Evolutionary conservation across 2,329 filamentous ascomycete genomes (phyloP).

Genomic region (Zopfia rhizophila): DNA sequence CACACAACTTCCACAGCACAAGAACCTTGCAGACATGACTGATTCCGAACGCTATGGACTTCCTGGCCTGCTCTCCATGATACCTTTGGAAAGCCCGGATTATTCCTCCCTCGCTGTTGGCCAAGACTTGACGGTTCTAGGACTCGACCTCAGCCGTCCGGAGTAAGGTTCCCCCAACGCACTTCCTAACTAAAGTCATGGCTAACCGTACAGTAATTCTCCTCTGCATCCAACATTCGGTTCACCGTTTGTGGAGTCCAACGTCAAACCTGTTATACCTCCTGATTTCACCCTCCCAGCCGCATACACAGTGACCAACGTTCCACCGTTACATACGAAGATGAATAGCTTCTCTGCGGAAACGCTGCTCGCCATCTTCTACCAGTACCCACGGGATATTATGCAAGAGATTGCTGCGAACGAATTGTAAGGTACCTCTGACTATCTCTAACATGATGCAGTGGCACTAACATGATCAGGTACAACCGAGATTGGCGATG

Average conservation of each 20-base stretch:
- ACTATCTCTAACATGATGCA: constrained; percentile 2
- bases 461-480: constrained; percentile 20
- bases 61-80: constrained; percentile 67
- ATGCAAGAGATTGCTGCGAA: constrained; percentile 73
- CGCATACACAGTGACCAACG: constrained; percentile 74
- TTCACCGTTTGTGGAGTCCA: constrained; percentile 69
- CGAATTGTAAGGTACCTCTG: constrained; percentile 60
- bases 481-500: constrained; percentile 64
- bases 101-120: constrained; percentile 65
- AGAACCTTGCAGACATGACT: constrained; percentile 66
- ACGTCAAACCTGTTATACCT: constrained; percentile 66
- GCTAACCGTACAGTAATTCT: constrained; percentile 52
- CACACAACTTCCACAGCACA: constrained; percentile 49
- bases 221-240: constrained; percentile 72
- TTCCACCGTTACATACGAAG: constrained; percentile 68
- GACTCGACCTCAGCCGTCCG: constrained; percentile 70
- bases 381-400: constrained; percentile 72
- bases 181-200: neutral
- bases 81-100: constrained; percentile 64
- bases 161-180: constrained; percentile 58
- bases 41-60: constrained; percentile 70
- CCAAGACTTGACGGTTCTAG: constrained; percentile 71
- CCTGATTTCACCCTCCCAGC: constrained; percentile 71
- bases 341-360: constrained; percentile 70
- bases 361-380: constrained; percentile 76